phyloP scores from a whole-genome alignment of 2,329 filamentous ascomycete species.

The Xylaria sp. region DNA sequence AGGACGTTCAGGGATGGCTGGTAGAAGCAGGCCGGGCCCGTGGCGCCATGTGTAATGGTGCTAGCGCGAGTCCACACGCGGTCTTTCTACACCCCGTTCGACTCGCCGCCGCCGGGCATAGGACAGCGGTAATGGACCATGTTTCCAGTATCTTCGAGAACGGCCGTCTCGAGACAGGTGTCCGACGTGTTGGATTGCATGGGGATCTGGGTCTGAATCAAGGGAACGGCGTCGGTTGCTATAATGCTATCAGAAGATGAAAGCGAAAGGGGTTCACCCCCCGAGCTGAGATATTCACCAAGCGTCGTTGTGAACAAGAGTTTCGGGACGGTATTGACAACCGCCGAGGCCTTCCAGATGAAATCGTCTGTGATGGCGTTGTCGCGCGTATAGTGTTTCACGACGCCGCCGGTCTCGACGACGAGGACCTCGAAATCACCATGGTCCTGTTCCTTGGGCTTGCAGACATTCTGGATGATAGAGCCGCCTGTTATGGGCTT shows the following conservation, averaged over 20 bases:
- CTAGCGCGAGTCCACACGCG: not conserved
- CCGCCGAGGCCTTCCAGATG: constrained; percentile 3
- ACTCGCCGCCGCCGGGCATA: not conserved
- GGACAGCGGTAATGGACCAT: constrained; percentile 15
- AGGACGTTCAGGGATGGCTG: not conserved
- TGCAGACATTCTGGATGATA: constrained; percentile 15
- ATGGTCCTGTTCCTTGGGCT: constrained; percentile 6
- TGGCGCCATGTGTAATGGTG: constrained; percentile 1
- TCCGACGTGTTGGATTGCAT: not conserved
- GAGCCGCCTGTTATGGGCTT: constrained; percentile 13
- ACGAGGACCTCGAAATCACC: constrained; percentile 20
- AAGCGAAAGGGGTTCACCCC: too few relatives aligned
- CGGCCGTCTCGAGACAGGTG: constrained; percentile 10
- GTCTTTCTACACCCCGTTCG: not conserved
- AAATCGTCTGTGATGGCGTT: not conserved
- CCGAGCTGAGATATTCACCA: not conserved
- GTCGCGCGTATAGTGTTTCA: constrained; percentile 19
- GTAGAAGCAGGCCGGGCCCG: constrained; percentile 12
- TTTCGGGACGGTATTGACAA: not conserved
- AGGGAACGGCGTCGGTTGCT: constrained; percentile 12
- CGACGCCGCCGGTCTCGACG: constrained; percentile 10
- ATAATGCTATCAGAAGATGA: not conserved
- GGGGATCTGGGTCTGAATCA: constrained; percentile 9
- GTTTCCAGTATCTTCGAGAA: not conserved
- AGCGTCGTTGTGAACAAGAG: not conserved